Base-by-base conservation (phyloP, 73 alveolate species). In the Breviolum minutum region DNA sequence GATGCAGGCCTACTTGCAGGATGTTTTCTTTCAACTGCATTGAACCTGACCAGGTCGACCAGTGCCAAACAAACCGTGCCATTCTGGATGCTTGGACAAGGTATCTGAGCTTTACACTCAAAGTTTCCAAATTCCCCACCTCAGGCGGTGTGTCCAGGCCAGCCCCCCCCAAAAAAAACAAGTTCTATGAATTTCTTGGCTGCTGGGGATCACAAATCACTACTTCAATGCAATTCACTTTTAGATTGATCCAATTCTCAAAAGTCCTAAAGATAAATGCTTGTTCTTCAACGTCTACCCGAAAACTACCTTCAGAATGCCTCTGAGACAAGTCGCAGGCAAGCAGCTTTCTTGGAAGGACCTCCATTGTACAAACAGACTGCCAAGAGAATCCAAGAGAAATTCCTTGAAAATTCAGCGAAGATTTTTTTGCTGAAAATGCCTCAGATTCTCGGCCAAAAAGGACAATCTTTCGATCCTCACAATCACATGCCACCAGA, bases 41-140 rank as follows among this genome's bases (percentile, higher is more conserved):
- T 88, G 60, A 66, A 88, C 95, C 95, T 88, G 17, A 54, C 12
- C 68, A 84, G 10, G 60, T 8, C 13, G 63, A 71, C 32, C 19
- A 71, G 8, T 16, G 29, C 81, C 5, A 20, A 70, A 70, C 14
- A 30, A 10, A 40, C 32, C 19, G 4, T 16, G 81, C 81, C 12
- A 40, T 40, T 40, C 54, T 40, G 54, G 54, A 40, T 40, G 54
- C 54, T 40, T 40, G 54, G 54, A 40, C 0, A 40, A 40, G 54
- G 27, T 13, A 24, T 71, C 64, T 63, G 22, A 61, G 94, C 76
- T 19, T 14, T 74, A 11, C 61, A 63, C 96, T 89, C 96, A 74
- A 69, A 89, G 96, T 32, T 89, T 29, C 96, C 96, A 17, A 89
- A 89, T 79, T 89, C 96, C 13, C 96, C 96, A 62, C 96, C 96